Conservation (phyloP, 495 filamentous ascomycete genomes). For the Margaritispora aquatica region DNA sequence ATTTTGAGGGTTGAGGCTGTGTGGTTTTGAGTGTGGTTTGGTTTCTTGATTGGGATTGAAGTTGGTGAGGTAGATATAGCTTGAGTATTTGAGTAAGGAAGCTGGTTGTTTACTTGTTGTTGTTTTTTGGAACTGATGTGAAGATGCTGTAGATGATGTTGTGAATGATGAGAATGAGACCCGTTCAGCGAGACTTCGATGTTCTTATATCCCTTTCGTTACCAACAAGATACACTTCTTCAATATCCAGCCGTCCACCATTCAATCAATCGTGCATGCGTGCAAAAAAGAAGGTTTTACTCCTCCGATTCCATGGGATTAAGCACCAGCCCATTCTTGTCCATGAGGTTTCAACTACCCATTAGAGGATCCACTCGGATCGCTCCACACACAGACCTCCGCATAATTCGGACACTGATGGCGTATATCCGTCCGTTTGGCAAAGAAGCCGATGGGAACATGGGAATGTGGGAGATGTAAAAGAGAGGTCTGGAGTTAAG, state of each 20-base stretch:
- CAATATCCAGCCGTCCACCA: no score
- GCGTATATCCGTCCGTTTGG: no score
- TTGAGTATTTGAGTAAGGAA: neutral
- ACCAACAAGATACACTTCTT: neutral
- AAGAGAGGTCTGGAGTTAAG: neutral
- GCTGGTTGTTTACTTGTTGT: neutral
- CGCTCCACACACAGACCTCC: no score
- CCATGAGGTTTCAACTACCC: no score
- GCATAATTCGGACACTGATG: no score
- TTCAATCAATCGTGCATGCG: no score
- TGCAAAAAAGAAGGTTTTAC: neutral
- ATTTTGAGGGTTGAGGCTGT: constrained; percentile 7
- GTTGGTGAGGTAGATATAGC: neutral
- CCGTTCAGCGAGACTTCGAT: neutral
- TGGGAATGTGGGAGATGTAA: no score
- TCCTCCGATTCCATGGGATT: neutral
- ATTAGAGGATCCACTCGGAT: no score
- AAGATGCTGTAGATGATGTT: neutral
- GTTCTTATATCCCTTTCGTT: neutral
- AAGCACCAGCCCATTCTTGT: no score
- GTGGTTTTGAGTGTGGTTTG: neutral
- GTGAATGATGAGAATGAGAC: neutral
- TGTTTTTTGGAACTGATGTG: neutral
- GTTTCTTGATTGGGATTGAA: neutral
- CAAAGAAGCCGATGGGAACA: no score